phyloP scores from a whole-genome alignment of 441 rosid genomes.

The Daphne laureola region DNA sequence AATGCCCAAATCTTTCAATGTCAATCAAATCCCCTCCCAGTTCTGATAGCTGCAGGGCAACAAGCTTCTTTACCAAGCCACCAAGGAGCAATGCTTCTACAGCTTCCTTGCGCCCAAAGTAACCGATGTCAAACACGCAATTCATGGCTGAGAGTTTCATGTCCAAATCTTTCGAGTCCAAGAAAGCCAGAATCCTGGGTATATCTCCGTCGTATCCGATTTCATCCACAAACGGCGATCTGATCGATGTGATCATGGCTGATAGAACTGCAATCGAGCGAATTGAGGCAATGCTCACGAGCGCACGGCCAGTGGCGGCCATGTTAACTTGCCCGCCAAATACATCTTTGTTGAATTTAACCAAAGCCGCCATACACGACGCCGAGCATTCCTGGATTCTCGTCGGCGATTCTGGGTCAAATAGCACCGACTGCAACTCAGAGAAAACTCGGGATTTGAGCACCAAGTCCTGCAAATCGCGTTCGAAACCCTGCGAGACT shows the following conservation, averaged over 20 bases:
- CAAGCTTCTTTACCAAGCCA: slow-evolving; percentile 36
- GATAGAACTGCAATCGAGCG: slow-evolving; percentile 31
- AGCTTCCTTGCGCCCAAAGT: slow-evolving; percentile 58
- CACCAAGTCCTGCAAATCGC: slow-evolving; percentile 45
- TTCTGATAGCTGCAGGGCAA: slow-evolving; percentile 51
- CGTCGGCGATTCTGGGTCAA: slow-evolving; percentile 24
- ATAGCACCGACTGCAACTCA: slow-evolving; percentile 24
- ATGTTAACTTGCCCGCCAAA: slow-evolving; percentile 52
- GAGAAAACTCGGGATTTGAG: slow-evolving; percentile 36
- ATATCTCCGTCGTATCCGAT: slow-evolving; percentile 39
- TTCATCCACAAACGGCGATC: slow-evolving; percentile 54
- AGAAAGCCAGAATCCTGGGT: slow-evolving; percentile 30
- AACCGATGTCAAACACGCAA: slow-evolving; percentile 54
- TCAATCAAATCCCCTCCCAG: slow-evolving; percentile 55
- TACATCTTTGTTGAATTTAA: slow-evolving; percentile 59
- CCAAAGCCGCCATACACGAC: slow-evolving; percentile 30
- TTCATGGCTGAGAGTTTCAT: slow-evolving; percentile 33
- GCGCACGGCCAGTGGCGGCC: slow-evolving; percentile 38
- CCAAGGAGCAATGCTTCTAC: slow-evolving; percentile 38
- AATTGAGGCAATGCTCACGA: slow-evolving; percentile 31
- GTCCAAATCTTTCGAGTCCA: slow-evolving; percentile 37
- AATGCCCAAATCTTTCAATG: slow-evolving; percentile 19
- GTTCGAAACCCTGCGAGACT: slow-evolving; percentile 38
- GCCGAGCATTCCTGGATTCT: slow-evolving; percentile 39
- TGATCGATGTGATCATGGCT: slow-evolving; percentile 35